Conservation (phyloP, 176 grass and related monocot species). For the Lolium perenne region DNA sequence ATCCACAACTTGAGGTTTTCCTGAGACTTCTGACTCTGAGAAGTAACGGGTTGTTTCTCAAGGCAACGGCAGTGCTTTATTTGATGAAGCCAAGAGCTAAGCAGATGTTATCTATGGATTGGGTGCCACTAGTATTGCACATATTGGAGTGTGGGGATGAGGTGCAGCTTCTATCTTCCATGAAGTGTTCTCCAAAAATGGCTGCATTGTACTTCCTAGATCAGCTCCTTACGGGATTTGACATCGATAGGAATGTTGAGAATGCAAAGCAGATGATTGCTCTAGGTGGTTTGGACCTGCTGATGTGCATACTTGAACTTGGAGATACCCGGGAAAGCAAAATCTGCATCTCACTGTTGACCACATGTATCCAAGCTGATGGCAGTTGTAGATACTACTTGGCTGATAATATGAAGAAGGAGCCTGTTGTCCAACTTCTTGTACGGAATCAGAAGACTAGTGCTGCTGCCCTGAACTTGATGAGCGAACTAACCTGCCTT, state of each 20-base stretch:
- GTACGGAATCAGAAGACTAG: slow-evolving; percentile 72
- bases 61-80: slow-evolving; percentile 78
- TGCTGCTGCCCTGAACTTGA: slow-evolving; percentile 70
- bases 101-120: slow-evolving; percentile 95
- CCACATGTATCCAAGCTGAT: slow-evolving; percentile 80
- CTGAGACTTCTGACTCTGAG: slow-evolving; percentile 83
- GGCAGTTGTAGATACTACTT: slow-evolving; percentile 84
- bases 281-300: slow-evolving; percentile 82
- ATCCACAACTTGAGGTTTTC: slow-evolving; percentile 96
- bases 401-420: slow-evolving; percentile 82
- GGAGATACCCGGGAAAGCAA: slow-evolving; percentile 67
- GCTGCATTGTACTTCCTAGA: slow-evolving; percentile 90
- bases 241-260: slow-evolving; percentile 92
- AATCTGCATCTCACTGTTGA: slow-evolving; percentile 72
- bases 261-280: slow-evolving; percentile 92
- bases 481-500: slow-evolving; percentile 86
- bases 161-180: slow-evolving; percentile 64
- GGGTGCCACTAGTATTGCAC: slow-evolving; percentile 78
- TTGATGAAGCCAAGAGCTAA: slow-evolving; percentile 94
- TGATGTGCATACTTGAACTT: slow-evolving; percentile 70
- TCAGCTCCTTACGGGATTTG: slow-evolving; percentile 91
- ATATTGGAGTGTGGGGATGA: slow-evolving; percentile 83
- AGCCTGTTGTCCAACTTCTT: slow-evolving; percentile 73
- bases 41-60: slow-evolving; percentile 72
- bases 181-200: slow-evolving; percentile 74